A percentile compares a stretch with the other conserved stretches of the same genome.
Conservation (phyloP, 2,329 filamentous ascomycete species). For the Aureobasidium vineae region DNA sequence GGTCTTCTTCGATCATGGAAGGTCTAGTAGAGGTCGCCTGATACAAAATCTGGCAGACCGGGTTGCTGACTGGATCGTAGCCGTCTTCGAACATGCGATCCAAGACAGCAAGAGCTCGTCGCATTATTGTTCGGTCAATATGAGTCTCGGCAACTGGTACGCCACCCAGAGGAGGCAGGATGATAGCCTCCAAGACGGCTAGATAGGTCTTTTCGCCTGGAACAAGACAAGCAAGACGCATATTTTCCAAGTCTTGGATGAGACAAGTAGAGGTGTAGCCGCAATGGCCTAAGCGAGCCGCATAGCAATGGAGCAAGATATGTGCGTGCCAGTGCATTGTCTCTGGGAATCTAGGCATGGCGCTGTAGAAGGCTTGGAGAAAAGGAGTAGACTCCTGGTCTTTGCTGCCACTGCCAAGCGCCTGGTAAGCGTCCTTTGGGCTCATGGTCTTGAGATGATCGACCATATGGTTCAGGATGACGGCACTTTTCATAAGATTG, state of each 20-base stretch:
- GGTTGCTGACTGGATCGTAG: slow-evolving; percentile 43
- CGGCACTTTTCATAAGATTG: background rate
- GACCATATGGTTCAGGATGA: slow-evolving; percentile 23
- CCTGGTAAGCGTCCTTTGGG: slow-evolving; percentile 35
- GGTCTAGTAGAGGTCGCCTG: background rate
- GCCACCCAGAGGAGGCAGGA: slow-evolving; percentile 35
- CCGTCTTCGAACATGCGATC: slow-evolving; percentile 46
- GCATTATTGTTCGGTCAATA: slow-evolving; percentile 31
- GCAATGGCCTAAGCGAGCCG: slow-evolving; percentile 41
- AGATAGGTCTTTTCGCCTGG: slow-evolving; percentile 40
- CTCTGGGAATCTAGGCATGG: slow-evolving; percentile 35
- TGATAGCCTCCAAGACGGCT: slow-evolving; percentile 38
- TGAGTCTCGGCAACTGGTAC: slow-evolving; percentile 28
- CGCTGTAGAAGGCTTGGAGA: slow-evolving; percentile 43
- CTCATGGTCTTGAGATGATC: slow-evolving; percentile 37
- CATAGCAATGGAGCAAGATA: slow-evolving; percentile 43
- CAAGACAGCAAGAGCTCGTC: slow-evolving; percentile 43
- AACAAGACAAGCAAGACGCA: slow-evolving; percentile 39
- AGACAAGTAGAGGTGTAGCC: slow-evolving; percentile 41
- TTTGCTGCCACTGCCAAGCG: slow-evolving; percentile 39
- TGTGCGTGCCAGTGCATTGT: slow-evolving; percentile 37
- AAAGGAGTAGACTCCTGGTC: slow-evolving; percentile 46
- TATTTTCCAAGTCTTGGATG: slow-evolving; percentile 38
- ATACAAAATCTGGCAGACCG: slow-evolving; percentile 50
- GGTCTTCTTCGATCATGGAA: background rate